Evolutionary conservation across 768 basidiomycete genomes (phyloP), one percentile per base, ranked within the genome.

Genomic region (Agrocybe pediades): DNA sequence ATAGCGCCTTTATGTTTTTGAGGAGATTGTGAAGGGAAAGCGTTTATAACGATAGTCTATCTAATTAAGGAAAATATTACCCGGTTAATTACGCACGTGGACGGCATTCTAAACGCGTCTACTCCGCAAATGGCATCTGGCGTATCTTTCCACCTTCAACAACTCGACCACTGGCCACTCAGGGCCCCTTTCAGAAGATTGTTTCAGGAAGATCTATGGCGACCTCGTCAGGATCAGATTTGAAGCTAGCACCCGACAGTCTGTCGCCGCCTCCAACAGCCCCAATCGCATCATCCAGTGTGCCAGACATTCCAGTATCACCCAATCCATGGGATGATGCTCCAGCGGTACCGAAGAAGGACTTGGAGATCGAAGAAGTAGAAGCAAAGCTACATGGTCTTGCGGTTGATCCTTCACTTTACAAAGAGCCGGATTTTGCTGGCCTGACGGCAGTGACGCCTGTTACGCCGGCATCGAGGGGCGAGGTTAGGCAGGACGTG

Each of bases 311-410:
- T 42, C 66, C 69, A 36, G 47, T 59, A 49, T 68, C 70, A 39
- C 62, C 71, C 27, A 76, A 79, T 61, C 77, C 76, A 53, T 77
- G 77, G 77, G 63, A 65, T 56, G 73, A 73, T 63, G 61, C 51
- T 21, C 25, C 39, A n/a, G 25, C 57, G 48, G 48, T 62, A 29
- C 33, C 65, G 19, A 61, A 62, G 36, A 60, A 62, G 21, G 62
- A 62, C 6, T 27, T 56, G 24, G 45, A 52, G 16, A n/a, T 53
- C 2, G 56, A 61, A 9, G 48, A 64, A 11, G 46, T 36, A 16
- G 60, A 60, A 40, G 48, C 61, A 5, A 66, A 65, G 42, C 64
- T 50, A 19, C 60, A 47, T 46, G 74, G 8, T 60, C 68, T 27
- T 71, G 33, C 75, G 1, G 75, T 79, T 40, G 83, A 84, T 64